Evolutionary conservation across 148 eudicot genomes (phyloP), one percentile per base, ranked within the genome.

Genomic region (Rhododendron kiyosumense): DNA sequence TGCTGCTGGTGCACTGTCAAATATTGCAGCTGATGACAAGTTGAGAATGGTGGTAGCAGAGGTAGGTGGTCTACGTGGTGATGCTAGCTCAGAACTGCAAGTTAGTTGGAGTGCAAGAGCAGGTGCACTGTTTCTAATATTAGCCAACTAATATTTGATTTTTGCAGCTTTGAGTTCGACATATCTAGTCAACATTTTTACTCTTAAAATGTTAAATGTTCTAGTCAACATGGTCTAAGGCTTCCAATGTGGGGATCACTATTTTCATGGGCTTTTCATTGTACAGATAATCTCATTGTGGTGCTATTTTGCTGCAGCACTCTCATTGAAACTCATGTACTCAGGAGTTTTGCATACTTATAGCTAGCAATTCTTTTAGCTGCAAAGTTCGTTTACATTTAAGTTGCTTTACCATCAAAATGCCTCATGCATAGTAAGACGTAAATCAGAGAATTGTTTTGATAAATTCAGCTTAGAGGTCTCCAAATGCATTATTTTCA

Each of bases 1-100:
- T 65, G 99, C 98, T 13, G 99, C 98, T 89, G 98, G 99, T 78
- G 98, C 98, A 26, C 87, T 95, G 79, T 98, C 96, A 77, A 97
- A 95, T 87, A 89, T 95, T 88, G 99, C 99, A 14, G 98, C 95
- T 34, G 98, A 97, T 89, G 98, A 95, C 86, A 97, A 93, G 83
- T 95, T 98, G 88, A 95, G 98, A 89, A 93, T 94, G 94, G 98
- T 92, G 88, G 94, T 97, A 83, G 96, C 98, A 80, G 74, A 84
- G 34, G 94, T 91, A 26, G 98, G 99, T 82, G 99, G 99, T 87
- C 93, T 97, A 57, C 95, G 89, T 88, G 88, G 98, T 93, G 87
- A 95, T 88, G 92, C 93, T 97, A 80, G 98, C 96, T 61, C 93
- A 93, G 63, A 91, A 81, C 85, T 92, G 94, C 95, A 94, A 93